Evolutionary conservation across 345 rosid genomes (phyloP).

Genomic region (Geranium brycei): DNA sequence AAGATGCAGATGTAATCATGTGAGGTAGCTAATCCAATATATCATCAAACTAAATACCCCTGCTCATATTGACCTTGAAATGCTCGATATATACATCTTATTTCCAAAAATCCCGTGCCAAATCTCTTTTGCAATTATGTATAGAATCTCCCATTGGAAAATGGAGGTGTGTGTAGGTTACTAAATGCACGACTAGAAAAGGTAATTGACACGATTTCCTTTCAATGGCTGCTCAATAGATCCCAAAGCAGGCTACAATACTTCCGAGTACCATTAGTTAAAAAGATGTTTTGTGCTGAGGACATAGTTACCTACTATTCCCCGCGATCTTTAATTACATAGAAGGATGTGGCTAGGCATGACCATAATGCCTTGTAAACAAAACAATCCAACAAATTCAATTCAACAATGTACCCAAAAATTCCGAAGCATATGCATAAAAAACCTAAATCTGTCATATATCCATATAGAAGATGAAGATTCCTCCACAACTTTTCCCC

Average conservation of each 20-base stretch:
- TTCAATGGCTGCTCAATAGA: background rate
- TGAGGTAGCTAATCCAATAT: too few relatives aligned
- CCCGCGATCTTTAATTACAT: background rate
- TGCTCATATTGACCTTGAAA: too few relatives aligned
- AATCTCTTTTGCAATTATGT: too few relatives aligned
- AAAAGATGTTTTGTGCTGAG: background rate
- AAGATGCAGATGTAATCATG: too few relatives aligned
- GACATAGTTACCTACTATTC: background rate
- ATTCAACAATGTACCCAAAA: slow-evolving; percentile 12
- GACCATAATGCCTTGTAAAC: slow-evolving; percentile 9
- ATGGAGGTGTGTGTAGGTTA: background rate
- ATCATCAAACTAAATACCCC: too few relatives aligned
- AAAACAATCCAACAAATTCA: slow-evolving; percentile 13
- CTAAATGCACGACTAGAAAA: background rate
- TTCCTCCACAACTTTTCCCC: slow-evolving; percentile 18
- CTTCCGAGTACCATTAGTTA: background rate
- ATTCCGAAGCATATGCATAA: slow-evolving; percentile 4
- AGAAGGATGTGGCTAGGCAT: slow-evolving; percentile 1
- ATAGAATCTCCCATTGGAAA: background rate
- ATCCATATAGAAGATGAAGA: slow-evolving; percentile 13
- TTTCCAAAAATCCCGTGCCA: too few relatives aligned
- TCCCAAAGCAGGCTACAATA: background rate
- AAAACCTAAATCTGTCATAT: slow-evolving; percentile 9
- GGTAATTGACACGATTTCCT: background rate
- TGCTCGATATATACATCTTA: too few relatives aligned